These are phyloP conservation scores for Centella asiatica DNA, from an alignment of 129 eudicot species.

Conservation along the genomic window DNA sequence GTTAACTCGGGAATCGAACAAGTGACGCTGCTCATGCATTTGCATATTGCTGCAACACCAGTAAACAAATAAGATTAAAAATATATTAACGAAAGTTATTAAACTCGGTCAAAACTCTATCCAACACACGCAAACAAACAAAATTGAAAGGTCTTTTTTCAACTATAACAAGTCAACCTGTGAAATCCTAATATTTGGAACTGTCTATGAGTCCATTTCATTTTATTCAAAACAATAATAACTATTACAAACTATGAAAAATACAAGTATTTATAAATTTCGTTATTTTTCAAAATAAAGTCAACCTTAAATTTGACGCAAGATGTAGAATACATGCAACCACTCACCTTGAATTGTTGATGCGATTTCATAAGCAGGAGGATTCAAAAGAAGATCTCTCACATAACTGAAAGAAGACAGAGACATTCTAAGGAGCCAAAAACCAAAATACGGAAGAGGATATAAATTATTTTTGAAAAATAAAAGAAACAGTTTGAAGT, in stretches of 20 bases:
- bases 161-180: too few species aligned
- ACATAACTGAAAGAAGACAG: constrained; percentile 47
- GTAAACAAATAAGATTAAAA: constrained; percentile 7
- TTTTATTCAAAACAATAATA: too few species aligned
- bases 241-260: too few species aligned
- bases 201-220: too few species aligned
- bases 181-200: too few species aligned
- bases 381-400: constrained; percentile 90
- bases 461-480: too few species aligned
- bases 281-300: too few species aligned
- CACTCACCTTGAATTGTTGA: constrained; percentile 76
- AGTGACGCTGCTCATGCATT: constrained; percentile 59
- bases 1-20: constrained; percentile 97
- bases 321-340: not conserved
- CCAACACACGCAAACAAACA: too few species aligned
- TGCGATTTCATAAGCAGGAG: constrained; percentile 86
- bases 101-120: too few species aligned
- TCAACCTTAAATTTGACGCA: not conserved
- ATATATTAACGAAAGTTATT: constrained; percentile 8
- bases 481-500: too few species aligned
- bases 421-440: not conserved
- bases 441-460: not conserved
- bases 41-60: constrained; percentile 69
- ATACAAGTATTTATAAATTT: too few species aligned
- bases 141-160: too few species aligned